A percentile compares a stretch with the other conserved stretches of the same genome.
phyloP scores from a whole-genome alignment of 2,329 filamentous ascomycete genomes.

The Aureobasidium mangrovei region DNA sequence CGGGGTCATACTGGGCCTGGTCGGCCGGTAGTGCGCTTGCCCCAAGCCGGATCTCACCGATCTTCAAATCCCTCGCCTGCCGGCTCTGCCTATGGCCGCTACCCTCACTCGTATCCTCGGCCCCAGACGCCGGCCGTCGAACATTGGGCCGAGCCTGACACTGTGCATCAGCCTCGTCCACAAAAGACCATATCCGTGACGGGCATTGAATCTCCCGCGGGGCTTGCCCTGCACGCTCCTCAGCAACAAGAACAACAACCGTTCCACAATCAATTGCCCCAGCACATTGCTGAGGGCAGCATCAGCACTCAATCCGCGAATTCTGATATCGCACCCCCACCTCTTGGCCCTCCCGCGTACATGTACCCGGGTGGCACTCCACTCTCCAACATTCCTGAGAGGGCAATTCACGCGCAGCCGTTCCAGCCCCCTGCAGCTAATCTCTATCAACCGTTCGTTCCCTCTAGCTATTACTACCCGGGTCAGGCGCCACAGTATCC shows the following conservation, averaged over 20 bases:
- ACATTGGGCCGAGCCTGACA: slow-evolving; percentile 51
- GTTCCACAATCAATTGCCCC: slow-evolving; percentile 89
- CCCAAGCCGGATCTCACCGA: slow-evolving; percentile 47
- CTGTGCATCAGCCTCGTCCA: slow-evolving; percentile 90
- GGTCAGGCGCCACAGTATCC: slow-evolving; percentile 23
- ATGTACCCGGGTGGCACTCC: slow-evolving; percentile 66
- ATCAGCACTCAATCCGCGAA: slow-evolving; percentile 38
- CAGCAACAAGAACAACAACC: slow-evolving; percentile 67
- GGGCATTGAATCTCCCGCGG: slow-evolving; percentile 73
- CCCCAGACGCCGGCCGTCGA: slow-evolving; percentile 50
- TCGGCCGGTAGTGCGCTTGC: slow-evolving; percentile 72
- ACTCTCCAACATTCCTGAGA: slow-evolving; percentile 83
- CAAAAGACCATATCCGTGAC: slow-evolving; percentile 91
- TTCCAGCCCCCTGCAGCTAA: slow-evolving; percentile 63
- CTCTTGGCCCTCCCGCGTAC: slow-evolving; percentile 41
- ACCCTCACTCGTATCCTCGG: slow-evolving; percentile 41
- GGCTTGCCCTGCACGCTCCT: slow-evolving; percentile 49
- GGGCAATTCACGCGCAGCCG: slow-evolving; percentile 79
- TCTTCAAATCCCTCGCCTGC: slow-evolving; percentile 25
- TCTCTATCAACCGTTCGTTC: slow-evolving; percentile 51
- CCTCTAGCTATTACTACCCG: slow-evolving; percentile 62
- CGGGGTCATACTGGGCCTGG: slow-evolving; percentile 40
- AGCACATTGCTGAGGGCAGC: slow-evolving; percentile 50
- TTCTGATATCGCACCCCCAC: slow-evolving; percentile 37
- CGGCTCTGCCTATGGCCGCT: slow-evolving; percentile 27